These are phyloP conservation scores for Salix suchowensis DNA, from an alignment of 345 rosid species.

Conservation along the genomic window DNA sequence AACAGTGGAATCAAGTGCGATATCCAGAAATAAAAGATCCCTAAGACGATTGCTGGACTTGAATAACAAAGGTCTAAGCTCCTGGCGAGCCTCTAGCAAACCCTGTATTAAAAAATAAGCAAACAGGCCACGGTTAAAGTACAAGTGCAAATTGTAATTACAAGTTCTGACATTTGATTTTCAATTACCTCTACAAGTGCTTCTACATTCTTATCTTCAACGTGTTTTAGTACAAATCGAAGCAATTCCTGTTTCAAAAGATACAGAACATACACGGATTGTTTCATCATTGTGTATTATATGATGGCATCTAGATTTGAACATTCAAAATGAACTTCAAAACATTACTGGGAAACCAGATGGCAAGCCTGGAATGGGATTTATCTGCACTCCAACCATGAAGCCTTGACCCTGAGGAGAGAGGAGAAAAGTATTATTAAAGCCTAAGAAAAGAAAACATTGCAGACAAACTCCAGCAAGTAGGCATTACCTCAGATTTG, in stretches of 20 bases:
- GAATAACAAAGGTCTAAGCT: constrained; percentile 64
- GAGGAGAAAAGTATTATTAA: constrained; percentile 17
- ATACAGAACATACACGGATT: constrained; percentile 1
- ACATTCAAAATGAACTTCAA: constrained; percentile 22
- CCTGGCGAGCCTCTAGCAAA: constrained; percentile 96
- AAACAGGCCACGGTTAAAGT: neutral
- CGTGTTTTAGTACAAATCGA: constrained; percentile 64
- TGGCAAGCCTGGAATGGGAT: constrained; percentile 83
- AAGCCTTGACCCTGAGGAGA: constrained; percentile 85
- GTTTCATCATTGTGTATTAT: constrained; percentile 13
- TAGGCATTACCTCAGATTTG: constrained; percentile 56
- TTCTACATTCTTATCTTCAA: constrained; percentile 88
- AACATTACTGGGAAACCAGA: constrained; percentile 79
- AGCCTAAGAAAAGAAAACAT: constrained; percentile 8
- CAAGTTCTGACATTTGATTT: neutral
- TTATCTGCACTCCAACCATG: constrained; percentile 98
- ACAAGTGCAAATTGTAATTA: constrained; percentile 7
- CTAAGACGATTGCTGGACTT: constrained; percentile 76
- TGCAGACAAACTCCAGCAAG: neutral
- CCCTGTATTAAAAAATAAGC: constrained; percentile 56
- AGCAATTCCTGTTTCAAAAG: constrained; percentile 68
- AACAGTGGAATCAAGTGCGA: constrained; percentile 90
- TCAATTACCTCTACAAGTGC: constrained; percentile 74
- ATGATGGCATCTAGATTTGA: constrained; percentile 6
- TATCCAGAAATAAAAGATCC: constrained; percentile 87